phyloP scores from a whole-genome alignment of 768 basidiomycete genomes.

The Myochromella boudieri region DNA sequence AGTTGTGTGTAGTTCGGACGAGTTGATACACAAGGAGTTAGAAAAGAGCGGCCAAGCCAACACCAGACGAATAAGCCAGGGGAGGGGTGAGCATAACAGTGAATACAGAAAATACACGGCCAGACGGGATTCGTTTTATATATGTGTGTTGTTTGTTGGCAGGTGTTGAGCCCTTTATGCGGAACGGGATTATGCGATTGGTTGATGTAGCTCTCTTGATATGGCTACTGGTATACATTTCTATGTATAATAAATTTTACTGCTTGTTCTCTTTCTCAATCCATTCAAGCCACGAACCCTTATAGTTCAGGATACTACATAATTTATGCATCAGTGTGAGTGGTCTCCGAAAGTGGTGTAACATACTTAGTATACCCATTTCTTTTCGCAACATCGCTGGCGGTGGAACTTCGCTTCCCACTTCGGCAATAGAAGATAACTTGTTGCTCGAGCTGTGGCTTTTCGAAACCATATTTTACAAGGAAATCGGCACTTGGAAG shows the following conservation, averaged over 20 bases:
- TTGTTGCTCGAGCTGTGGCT: constrained; percentile 69
- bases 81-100: constrained; percentile 8
- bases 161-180: constrained; percentile 47
- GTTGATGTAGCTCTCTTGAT: constrained; percentile 19
- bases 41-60: not conserved
- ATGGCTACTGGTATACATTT: not conserved
- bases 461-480: constrained; percentile 68
- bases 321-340: constrained; percentile 2
- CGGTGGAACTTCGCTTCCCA: constrained; percentile 79
- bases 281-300: constrained; percentile 91
- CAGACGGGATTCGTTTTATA: constrained; percentile 20
- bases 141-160: constrained; percentile 21
- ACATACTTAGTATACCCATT: constrained; percentile 82
- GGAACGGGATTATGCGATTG: constrained; percentile 47
- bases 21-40: too few relatives aligned
- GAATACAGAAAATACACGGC: not conserved
- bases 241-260: not conserved
- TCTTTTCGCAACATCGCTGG: constrained; percentile 77
- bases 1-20: too few relatives aligned
- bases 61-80: not conserved
- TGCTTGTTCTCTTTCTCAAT: constrained; percentile 47
- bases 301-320: constrained; percentile 67
- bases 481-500: constrained; percentile 56
- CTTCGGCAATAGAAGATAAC: constrained; percentile 91
- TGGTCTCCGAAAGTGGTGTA: not conserved